Evolutionary conservation across 805 yeast genomes (phyloP).

Genomic region (Metschnikowia lochheadii): DNA sequence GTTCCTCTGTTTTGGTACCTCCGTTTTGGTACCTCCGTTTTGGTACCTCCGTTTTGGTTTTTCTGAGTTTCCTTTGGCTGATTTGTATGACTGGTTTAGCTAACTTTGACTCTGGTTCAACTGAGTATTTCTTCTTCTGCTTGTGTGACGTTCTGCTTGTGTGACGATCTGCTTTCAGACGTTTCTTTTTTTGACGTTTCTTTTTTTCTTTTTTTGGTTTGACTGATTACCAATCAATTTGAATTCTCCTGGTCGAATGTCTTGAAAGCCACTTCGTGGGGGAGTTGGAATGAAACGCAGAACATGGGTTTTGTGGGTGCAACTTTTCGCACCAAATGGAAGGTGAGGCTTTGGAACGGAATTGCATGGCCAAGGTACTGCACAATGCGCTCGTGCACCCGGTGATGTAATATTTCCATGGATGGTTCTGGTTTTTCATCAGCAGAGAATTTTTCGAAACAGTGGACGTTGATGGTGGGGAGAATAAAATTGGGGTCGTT

Average conservation of each 20-base stretch:
- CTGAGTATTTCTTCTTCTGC: too few relatives aligned
- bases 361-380: constrained; percentile 44
- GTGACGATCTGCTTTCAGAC: too few relatives aligned
- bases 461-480: constrained; percentile 83
- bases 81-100: too few relatives aligned
- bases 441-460: constrained; percentile 85
- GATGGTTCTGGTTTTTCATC: constrained; percentile 64
- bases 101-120: too few relatives aligned
- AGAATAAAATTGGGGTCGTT: constrained; percentile 47
- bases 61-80: too few relatives aligned
- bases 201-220: too few relatives aligned
- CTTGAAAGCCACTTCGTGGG: constrained; percentile 59
- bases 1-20: too few relatives aligned
- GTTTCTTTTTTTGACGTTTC: too few relatives aligned
- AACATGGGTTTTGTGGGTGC: constrained; percentile 98
- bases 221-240: too few relatives aligned
- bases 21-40: too few relatives aligned
- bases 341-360: constrained; percentile 46
- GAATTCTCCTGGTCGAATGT: not conserved
- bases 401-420: constrained; percentile 58
- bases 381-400: constrained; percentile 54
- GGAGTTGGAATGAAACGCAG: constrained; percentile 75
- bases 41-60: too few relatives aligned
- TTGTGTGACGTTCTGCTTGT: too few relatives aligned
- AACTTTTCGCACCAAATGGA: constrained; percentile 88